phyloP scores from a whole-genome alignment of 768 basidiomycete species.

The Tricholoma bakamatsutake region DNA sequence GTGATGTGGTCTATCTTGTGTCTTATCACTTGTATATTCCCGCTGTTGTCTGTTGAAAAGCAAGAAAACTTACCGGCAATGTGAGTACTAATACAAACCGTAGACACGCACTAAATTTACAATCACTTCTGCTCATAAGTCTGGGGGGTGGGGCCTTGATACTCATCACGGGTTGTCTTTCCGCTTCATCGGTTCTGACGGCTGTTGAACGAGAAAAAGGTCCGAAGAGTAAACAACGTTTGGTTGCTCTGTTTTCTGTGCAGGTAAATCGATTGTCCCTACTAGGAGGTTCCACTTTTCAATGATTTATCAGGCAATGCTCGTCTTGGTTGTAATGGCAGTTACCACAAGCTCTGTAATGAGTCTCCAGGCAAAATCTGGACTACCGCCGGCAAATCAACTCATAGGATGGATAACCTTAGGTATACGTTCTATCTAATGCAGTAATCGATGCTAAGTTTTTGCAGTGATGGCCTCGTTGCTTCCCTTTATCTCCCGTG shows the following conservation, averaged over 20 bases:
- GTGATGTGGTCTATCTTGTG: constrained; percentile 46
- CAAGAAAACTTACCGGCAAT: constrained; percentile 53
- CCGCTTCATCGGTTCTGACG: constrained; percentile 6
- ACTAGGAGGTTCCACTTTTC: not conserved
- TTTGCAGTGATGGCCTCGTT: constrained; percentile 41
- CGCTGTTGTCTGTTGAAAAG: constrained; percentile 68
- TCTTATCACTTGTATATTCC: constrained; percentile 57
- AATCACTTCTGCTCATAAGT: constrained; percentile 23
- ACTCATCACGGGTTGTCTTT: constrained; percentile 27
- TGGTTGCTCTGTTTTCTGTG: constrained; percentile 6
- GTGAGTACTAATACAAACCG: constrained; percentile 33
- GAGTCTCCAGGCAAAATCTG: constrained; percentile 59
- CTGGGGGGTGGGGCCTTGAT: constrained; percentile 43
- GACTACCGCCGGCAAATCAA: constrained; percentile 59
- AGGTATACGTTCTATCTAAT: constrained; percentile 28
- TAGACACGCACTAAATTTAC: not conserved
- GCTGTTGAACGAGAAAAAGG: constrained; percentile 7
- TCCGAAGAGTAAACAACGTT: constrained; percentile 1
- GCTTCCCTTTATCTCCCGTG: constrained; percentile 41
- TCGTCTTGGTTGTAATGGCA: constrained; percentile 41
- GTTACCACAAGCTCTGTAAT: constrained; percentile 54
- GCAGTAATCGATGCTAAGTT: not conserved
- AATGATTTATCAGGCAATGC: constrained; percentile 28
- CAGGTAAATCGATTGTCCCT: constrained; percentile 16
- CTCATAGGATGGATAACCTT: constrained; percentile 59